phyloP scores from a whole-genome alignment of 352 stramenopile genomes.

The Phytopythium delawarense region DNA sequence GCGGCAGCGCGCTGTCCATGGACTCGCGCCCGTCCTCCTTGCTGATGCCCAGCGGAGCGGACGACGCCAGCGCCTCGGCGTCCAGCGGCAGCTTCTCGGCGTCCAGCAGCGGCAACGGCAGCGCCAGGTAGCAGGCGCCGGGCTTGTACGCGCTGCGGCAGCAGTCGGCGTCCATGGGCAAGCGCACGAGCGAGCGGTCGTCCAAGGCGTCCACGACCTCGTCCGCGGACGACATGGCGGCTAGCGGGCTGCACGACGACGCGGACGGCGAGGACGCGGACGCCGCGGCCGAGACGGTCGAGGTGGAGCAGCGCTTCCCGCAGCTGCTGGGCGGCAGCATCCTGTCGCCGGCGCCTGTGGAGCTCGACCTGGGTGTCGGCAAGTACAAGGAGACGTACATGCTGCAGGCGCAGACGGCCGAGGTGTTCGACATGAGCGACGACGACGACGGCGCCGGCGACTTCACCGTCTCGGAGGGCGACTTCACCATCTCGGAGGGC shows the following conservation, averaged over 20 bases:
- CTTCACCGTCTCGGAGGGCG: conserved; percentile 31
- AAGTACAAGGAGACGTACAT: conserved; percentile 48
- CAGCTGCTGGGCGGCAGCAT: conserved; percentile 25
- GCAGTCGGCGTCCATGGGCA: conserved; percentile 30
- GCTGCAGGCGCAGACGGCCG: conserved; percentile 13
- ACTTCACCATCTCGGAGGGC: conserved; percentile 11
- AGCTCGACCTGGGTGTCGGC: conserved; percentile 47
- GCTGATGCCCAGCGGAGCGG: conserved; percentile 9
- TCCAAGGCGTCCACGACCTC: conserved; percentile 31
- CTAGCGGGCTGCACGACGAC: conserved; percentile 12
- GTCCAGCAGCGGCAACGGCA: conserved; percentile 9
- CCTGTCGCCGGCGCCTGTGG: conserved; percentile 13
- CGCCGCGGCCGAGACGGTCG: conserved; percentile 5
- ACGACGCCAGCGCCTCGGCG: conserved; percentile 20
- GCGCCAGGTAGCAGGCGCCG: conserved; percentile 25
- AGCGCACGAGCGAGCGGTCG: conserved; percentile 22
- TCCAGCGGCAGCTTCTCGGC: conserved; percentile 12
- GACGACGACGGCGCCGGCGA: conserved; percentile 30
- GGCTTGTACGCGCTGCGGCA: conserved; percentile 65
- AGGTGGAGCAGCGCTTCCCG: conserved; percentile 29
- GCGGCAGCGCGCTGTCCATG: conserved; percentile 22
- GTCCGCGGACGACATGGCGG: conserved; percentile 20
- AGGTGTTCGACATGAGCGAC: conserved; percentile 27
- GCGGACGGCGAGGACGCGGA: conserved; percentile 21
- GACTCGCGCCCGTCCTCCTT: conserved; percentile 14